phyloP scores from a whole-genome alignment of 2,329 filamentous ascomycete genomes.

The Zymoseptoria brevis region DNA sequence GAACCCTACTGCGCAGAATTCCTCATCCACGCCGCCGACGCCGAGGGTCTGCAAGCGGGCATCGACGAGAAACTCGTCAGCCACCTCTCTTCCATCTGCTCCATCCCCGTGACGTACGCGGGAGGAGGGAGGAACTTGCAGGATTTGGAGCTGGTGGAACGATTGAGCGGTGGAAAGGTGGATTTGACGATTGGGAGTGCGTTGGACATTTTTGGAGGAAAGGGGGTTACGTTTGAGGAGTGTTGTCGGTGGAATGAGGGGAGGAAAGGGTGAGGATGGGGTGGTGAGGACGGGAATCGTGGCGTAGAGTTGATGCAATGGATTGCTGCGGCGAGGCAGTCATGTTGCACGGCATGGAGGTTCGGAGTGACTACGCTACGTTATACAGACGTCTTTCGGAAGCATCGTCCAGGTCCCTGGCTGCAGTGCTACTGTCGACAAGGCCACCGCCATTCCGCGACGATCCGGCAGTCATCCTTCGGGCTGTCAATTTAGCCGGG shows the following conservation, averaged over 20 bases:
- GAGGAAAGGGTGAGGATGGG: background rate
- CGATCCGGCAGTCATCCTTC: background rate
- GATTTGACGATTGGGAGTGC: constrained; percentile 96
- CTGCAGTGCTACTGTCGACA: background rate
- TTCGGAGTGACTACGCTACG: background rate
- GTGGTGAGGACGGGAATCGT: background rate
- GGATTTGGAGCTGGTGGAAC: constrained; percentile 75
- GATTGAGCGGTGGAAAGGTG: constrained; percentile 69
- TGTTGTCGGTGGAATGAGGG: constrained; percentile 75
- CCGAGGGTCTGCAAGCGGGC: constrained; percentile 85
- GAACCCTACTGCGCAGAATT: constrained; percentile 95
- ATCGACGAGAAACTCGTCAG: constrained; percentile 79
- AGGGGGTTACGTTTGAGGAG: constrained; percentile 76
- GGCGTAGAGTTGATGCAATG: background rate
- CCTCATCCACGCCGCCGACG: constrained; percentile 92
- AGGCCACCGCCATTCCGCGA: too few species aligned
- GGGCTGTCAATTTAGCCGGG: background rate
- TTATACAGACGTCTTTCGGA: background rate
- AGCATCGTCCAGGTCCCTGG: background rate
- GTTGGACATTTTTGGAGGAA: constrained; percentile 89
- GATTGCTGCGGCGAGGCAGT: background rate
- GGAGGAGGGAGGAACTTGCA: constrained; percentile 78
- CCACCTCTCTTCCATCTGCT: constrained; percentile 74
- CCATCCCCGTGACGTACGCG: constrained; percentile 90
- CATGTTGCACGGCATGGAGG: background rate